phyloP scores from a whole-genome alignment of 768 basidiomycete species.

The Amanita rubescens region DNA sequence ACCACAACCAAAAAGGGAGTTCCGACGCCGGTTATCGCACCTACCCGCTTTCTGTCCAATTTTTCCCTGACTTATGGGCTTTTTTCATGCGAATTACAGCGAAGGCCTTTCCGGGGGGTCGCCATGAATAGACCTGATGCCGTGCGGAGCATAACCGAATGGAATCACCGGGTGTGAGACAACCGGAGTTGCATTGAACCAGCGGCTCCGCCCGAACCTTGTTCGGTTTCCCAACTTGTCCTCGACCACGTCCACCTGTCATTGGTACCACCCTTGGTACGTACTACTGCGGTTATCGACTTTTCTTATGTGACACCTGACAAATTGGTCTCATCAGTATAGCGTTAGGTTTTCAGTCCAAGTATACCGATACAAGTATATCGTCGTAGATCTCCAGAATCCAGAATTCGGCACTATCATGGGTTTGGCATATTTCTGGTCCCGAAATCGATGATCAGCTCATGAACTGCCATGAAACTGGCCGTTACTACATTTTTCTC shows the following conservation, averaged over 20 bases:
- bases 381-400: background rate
- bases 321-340: background rate
- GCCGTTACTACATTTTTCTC: background rate
- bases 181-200: background rate
- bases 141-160: conserved; percentile 1
- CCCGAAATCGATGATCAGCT: background rate
- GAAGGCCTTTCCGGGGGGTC: background rate
- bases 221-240: background rate
- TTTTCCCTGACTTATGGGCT: background rate
- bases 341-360: background rate
- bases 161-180: background rate
- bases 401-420: background rate
- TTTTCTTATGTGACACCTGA: conserved; percentile 1
- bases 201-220: background rate
- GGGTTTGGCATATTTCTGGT: background rate
- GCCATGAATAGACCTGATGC: background rate
- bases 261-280: background rate
- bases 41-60: background rate
- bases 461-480: background rate
- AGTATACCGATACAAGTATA: background rate
- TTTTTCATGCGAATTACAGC: background rate
- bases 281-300: background rate
- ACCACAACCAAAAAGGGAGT: background rate
- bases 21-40: background rate
- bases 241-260: background rate